Base-by-base conservation (phyloP, 208 protist species). In the Vickermania spadyakhi region DNA sequence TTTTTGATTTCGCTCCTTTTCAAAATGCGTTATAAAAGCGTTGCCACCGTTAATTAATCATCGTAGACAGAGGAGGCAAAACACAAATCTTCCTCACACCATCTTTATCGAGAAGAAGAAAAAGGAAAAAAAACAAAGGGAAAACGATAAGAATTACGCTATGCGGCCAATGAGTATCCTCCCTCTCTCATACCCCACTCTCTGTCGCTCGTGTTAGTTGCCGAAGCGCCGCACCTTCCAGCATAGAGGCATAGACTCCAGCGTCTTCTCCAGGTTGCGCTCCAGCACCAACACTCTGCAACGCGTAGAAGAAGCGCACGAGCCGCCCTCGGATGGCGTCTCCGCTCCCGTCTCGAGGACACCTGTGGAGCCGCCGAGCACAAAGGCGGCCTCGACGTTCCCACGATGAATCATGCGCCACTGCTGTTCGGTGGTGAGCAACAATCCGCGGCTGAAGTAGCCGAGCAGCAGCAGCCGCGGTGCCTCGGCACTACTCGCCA, bases 171-270 rank as follows among this genome's bases (percentile, higher is more conserved):
- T n/a, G n/a, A n/a, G n/a, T n/a, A n/a, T 45, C 11, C 36, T 45
- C 36, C 18, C 36, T 45, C 36, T 45, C 36, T 45, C n/a, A n/a
- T n/a, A n/a, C n/a, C n/a, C n/a, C n/a, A n/a, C 36, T 45, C 36
- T 45, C 36, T 45, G 11, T 45, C 7, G 18, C 7, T 45, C 11
- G 13, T 1, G 26, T 75, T 79, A 95, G 60, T 95, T 95, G 59
- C 88, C 88, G 60, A 95, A 95, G 58, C 88, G 88, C 31, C 88
- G 82, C 27, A 95, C 82, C 72, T 89, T 92, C 88, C 88, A 95
- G 70, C 71, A 86, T 57, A 91, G 64, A n/a, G 88, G 88, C 42
- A 95, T 67, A 14, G 73, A 60, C 67, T 91, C 80, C 18, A 95
- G 70, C 51, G 69, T 77, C 62, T 79, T 82, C 68, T 92, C 88